Conservation (phyloP, 768 basidiomycete genomes). For the Auriscalpium orientale region DNA sequence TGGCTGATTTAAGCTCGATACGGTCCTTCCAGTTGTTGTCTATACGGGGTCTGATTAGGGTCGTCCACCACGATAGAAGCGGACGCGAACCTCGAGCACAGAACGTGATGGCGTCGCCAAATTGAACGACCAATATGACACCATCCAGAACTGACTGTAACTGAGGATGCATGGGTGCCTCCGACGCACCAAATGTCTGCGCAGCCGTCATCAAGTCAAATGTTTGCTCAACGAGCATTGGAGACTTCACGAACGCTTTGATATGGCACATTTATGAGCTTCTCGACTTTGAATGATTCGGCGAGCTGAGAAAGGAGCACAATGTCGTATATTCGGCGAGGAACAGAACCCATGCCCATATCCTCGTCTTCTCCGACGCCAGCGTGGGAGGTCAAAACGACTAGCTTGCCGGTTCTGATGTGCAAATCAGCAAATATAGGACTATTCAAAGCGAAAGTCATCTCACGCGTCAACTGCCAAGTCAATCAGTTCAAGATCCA, state of each 20-base stretch:
- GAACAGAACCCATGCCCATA: constrained; percentile 31
- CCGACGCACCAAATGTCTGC: constrained; percentile 52
- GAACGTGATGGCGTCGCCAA: constrained; percentile 70
- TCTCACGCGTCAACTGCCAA: constrained; percentile 49
- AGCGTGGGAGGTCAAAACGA: constrained; percentile 63
- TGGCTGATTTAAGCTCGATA: constrained; percentile 59
- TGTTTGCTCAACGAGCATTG: background rate
- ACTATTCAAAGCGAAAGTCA: constrained; percentile 12
- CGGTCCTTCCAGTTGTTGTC: constrained; percentile 68
- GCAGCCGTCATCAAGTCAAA: background rate
- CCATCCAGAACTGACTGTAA: constrained; percentile 57
- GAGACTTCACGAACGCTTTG: constrained; percentile 50
- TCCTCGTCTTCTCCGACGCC: constrained; percentile 41
- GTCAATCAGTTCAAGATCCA: constrained; percentile 73
- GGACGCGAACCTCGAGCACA: constrained; percentile 49
- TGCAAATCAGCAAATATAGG: background rate
- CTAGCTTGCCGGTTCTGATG: constrained; percentile 41
- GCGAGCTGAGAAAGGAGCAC: constrained; percentile 38
- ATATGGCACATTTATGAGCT: constrained; percentile 59
- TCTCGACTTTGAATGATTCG: constrained; percentile 38
- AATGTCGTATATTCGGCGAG: constrained; percentile 61
- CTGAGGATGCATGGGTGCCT: constrained; percentile 66
- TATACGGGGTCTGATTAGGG: constrained; percentile 21
- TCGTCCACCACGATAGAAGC: background rate
- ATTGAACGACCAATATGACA: constrained; percentile 53